phyloP scores from a whole-genome alignment of 2,329 filamentous ascomycete genomes.

The Coniochaeta ligniaria region DNA sequence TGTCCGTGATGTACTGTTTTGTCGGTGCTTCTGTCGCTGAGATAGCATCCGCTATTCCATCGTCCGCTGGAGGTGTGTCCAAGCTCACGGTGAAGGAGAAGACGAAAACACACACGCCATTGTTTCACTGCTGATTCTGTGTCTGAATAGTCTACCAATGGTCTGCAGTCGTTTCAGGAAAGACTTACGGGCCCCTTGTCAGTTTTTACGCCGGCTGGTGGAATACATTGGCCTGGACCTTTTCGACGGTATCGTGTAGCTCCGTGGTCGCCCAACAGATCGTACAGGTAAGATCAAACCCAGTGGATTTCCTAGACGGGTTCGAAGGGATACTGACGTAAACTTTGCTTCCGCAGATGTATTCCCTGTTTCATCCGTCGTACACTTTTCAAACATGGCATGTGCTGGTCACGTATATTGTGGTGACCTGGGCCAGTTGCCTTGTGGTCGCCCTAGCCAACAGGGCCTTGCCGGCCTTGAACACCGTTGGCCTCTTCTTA shows the following conservation, averaged over 20 bases:
- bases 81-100: too few relatives aligned
- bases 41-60: slow-evolving; percentile 55
- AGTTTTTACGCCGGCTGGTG: slow-evolving; percentile 38
- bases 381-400: slow-evolving; percentile 31
- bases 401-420: slow-evolving; percentile 33
- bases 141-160: slow-evolving; percentile 58
- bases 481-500: slow-evolving; percentile 45
- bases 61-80: slow-evolving; percentile 49
- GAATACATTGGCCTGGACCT: slow-evolving; percentile 34
- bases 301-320: too few relatives aligned
- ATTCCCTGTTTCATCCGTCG: slow-evolving; percentile 27
- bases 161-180: slow-evolving; percentile 50
- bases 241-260: too few relatives aligned
- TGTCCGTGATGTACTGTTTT: slow-evolving; percentile 46
- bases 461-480: slow-evolving; percentile 40
- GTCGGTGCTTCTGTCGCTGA: slow-evolving; percentile 53
- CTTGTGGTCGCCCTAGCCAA: slow-evolving; percentile 43
- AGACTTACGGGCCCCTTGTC: slow-evolving; percentile 38
- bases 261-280: too few relatives aligned
- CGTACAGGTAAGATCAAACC: too few relatives aligned
- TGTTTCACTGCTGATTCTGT: too few relatives aligned
- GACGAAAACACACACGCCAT: too few relatives aligned
- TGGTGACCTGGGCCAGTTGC: slow-evolving; percentile 30
- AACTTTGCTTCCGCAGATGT: too few relatives aligned
- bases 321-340: too few relatives aligned